Percentiles rank a stretch among this genome's conserved stretches.
phyloP scores from a whole-genome alignment of 176 grass and related monocot species.

The Bothriochloa decipiens region DNA sequence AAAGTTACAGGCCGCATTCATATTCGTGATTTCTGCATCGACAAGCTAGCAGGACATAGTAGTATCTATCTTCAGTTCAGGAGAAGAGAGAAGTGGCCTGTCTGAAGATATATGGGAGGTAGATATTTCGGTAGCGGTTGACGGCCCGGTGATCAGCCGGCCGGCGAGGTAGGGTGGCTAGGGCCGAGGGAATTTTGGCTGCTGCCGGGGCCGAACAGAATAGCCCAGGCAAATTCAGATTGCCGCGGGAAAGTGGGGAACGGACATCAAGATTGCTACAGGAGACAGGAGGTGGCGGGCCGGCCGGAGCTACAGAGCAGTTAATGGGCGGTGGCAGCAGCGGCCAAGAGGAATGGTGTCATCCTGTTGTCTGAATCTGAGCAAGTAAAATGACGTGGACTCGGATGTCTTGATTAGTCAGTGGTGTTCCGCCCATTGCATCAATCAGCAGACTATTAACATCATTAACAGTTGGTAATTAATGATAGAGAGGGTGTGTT shows the following conservation, averaged over 20 bases:
- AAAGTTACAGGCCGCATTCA: too few relatives aligned
- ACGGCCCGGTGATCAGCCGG: neutral
- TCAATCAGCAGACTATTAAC: too few relatives aligned
- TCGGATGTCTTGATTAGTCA: too few relatives aligned
- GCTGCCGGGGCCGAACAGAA: neutral
- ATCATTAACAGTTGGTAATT: too few relatives aligned
- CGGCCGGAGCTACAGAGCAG: neutral
- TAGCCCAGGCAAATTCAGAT: neutral
- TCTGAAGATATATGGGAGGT: too few relatives aligned
- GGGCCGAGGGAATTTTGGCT: neutral
- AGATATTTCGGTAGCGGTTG: neutral
- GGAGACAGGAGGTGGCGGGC: neutral
- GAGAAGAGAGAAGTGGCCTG: neutral
- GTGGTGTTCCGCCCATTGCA: too few relatives aligned
- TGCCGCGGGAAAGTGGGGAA: neutral
- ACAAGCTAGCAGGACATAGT: neutral
- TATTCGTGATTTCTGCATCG: constrained; percentile 22
- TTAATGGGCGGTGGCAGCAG: neutral
- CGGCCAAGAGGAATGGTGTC: neutral
- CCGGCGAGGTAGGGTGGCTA: too few relatives aligned
- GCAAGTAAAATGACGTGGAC: too few relatives aligned
- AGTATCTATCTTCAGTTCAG: constrained; percentile 2
- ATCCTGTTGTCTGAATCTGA: too few relatives aligned
- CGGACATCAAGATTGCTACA: neutral
- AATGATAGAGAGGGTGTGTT: too few relatives aligned